Conservation (phyloP, 495 filamentous ascomycete species). For the Bombardia bombarda region DNA sequence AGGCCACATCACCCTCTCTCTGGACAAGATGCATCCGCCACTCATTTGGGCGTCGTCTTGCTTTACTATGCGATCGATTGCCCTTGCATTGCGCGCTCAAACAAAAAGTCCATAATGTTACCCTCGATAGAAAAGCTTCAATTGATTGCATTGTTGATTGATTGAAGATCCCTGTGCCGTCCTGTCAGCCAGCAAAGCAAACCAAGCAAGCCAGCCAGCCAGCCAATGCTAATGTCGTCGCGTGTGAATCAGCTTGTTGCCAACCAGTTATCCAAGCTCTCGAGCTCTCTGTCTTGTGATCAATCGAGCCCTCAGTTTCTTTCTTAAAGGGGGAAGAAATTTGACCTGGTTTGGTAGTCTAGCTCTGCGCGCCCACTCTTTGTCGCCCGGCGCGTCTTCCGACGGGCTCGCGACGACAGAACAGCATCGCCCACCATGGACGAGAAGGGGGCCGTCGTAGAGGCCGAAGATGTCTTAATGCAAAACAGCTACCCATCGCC, state of each 20-base stretch:
- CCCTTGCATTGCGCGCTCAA: too few species aligned
- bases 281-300: neutral
- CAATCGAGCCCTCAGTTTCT: too few species aligned
- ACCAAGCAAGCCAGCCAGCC: too few species aligned
- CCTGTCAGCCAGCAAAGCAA: too few species aligned
- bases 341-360: too few species aligned
- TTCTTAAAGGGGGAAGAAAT: too few species aligned
- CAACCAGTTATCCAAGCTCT: too few species aligned
- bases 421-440: constrained; percentile 9
- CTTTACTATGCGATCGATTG: too few species aligned
- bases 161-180: too few species aligned
- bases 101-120: neutral
- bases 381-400: neutral
- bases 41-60: neutral
- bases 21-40: neutral
- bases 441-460: constrained; percentile 13
- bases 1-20: neutral
- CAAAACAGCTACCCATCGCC: constrained; percentile 17
- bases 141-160: constrained; percentile 9
- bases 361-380: too few species aligned
- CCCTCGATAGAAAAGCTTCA: constrained; percentile 3
- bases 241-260: constrained; percentile 3
- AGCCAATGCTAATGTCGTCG: constrained; percentile 13
- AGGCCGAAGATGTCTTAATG: constrained; percentile 15
- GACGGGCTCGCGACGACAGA: neutral